Base-by-base conservation (phyloP, 1,284 basidiomycete species). In the Austroboletus niveus region DNA sequence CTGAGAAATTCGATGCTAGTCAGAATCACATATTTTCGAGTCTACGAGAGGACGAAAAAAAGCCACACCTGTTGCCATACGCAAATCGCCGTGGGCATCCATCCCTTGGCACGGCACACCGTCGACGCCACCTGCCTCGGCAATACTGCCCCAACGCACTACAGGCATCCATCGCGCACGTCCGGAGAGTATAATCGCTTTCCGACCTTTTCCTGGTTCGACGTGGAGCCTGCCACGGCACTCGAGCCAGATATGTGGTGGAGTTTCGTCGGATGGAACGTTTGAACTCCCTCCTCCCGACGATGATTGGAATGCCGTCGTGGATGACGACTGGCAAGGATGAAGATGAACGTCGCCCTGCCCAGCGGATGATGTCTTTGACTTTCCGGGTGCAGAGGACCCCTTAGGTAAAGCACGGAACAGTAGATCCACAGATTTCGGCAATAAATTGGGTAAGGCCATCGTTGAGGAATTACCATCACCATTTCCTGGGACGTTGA, bases 191-290 rank as follows among this genome's bases (percentile, higher is more conserved):
- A 96, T 83, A 60, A 96, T 92, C 3, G 91, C 89, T 66, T 96
- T 95, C 41, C 92, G 75, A 0, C 92, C 92, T 65, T 94, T 95
- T 2, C 92, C 92, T 0, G 92, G 87, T 71, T 95, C 92, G 51
- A 90, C 80, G 62, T 94, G 88, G 36, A 96, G 73, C 39, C 91
- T 77, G 2, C 93, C 93, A n/a, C 86, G 77, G 50, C 84, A 88
- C 64, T 95, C 92, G 27, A 96, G 74, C 93, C 93, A 96, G 24
- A 92, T 78, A 69, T 89, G 94, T 4, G 75, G 72, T 42, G 27
- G 0, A 32, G 49, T 69, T 15, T 42, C 45, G 14, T 47, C 51
- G 1, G 47, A 40, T 2, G 35, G 1, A 34, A 50, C 45, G 8
- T 31, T 45, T 27, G 49, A 47, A 40, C 17, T 47, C 6, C 3